phyloP scores from a whole-genome alignment of 768 basidiomycete species.

The Serendipita sp. region DNA sequence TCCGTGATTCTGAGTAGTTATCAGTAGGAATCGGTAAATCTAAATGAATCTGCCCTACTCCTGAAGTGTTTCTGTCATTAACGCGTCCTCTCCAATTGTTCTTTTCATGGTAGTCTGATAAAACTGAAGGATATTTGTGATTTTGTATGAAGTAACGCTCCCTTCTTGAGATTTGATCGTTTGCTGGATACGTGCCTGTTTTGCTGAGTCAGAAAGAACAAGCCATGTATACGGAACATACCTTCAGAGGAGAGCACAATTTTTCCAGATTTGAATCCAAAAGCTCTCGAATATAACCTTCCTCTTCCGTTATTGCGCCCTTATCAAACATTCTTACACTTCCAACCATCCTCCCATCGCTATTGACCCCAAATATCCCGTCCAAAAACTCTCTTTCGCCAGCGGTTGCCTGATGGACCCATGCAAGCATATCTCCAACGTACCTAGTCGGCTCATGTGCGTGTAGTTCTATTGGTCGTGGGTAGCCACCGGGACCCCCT shows the following conservation, averaged over 20 bases:
- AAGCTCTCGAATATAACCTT: constrained; percentile 62
- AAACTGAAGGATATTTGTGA: constrained; percentile 89
- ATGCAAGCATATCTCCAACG: constrained; percentile 95
- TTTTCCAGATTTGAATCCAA: constrained; percentile 73
- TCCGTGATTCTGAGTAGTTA: constrained; percentile 52
- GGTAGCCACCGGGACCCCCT: constrained; percentile 68
- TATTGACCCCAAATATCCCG: constrained; percentile 56
- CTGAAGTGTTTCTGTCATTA: constrained; percentile 55
- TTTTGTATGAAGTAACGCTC: constrained; percentile 78
- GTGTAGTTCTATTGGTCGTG: constrained; percentile 90
- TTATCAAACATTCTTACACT: constrained; percentile 35
- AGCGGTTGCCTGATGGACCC: constrained; percentile 93
- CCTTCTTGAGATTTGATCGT: constrained; percentile 89
- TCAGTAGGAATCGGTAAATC: neutral
- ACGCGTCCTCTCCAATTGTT: constrained; percentile 72
- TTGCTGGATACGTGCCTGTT: constrained; percentile 78
- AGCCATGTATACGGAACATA: constrained; percentile 17
- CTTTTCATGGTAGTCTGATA: constrained; percentile 84
- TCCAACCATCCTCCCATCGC: constrained; percentile 59
- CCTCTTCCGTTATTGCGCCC: constrained; percentile 38
- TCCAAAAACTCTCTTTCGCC: constrained; percentile 91
- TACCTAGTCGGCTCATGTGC: constrained; percentile 96
- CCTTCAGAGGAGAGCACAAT: constrained; percentile 78
- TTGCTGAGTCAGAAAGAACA: neutral
- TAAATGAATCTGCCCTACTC: constrained; percentile 36